These are phyloP conservation scores for Penstemon barbatus DNA, from an alignment of 257 asterid genomes.

Conservation along the genomic window DNA sequence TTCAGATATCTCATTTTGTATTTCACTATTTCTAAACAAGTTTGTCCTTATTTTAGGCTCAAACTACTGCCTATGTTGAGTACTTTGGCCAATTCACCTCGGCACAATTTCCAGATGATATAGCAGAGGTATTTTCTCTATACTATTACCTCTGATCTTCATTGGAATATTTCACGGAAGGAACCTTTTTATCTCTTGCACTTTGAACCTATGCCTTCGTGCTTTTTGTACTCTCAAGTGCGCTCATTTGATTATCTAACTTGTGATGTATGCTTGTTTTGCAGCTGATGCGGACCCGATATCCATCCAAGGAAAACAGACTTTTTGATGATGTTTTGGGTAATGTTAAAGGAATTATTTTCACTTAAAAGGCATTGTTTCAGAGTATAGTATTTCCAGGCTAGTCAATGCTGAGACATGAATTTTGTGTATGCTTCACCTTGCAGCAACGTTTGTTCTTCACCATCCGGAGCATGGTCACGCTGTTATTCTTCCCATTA, in stretches of 20 bases:
- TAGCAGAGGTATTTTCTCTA: constrained; percentile 74
- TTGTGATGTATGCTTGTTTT: constrained; percentile 27
- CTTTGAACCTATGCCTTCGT: constrained; percentile 11
- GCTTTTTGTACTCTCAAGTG: constrained; percentile 18
- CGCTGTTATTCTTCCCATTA: constrained; percentile 90
- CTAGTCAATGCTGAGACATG: constrained; percentile 26
- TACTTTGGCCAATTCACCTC: constrained; percentile 96
- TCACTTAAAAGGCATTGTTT: neutral
- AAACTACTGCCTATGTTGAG: constrained; percentile 86
- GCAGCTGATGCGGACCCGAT: constrained; percentile 88
- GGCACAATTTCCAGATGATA: constrained; percentile 93
- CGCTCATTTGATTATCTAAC: constrained; percentile 21
- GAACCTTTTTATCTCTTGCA: neutral
- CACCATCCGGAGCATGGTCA: constrained; percentile 99
- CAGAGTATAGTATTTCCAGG: constrained; percentile 13
- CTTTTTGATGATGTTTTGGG: constrained; percentile 96
- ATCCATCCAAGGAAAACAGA: constrained; percentile 81
- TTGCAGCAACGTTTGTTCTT: constrained; percentile 92
- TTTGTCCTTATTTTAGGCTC: constrained; percentile 54
- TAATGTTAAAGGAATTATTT: constrained; percentile 24
- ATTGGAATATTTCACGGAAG: constrained; percentile 8
- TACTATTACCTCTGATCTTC: constrained; percentile 22
- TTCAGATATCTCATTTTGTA: neutral
- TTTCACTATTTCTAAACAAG: constrained; percentile 5
- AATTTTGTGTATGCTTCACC: constrained; percentile 30